Conservation (phyloP, 1,284 basidiomycete genomes). For the Amylostereum areolatum region DNA sequence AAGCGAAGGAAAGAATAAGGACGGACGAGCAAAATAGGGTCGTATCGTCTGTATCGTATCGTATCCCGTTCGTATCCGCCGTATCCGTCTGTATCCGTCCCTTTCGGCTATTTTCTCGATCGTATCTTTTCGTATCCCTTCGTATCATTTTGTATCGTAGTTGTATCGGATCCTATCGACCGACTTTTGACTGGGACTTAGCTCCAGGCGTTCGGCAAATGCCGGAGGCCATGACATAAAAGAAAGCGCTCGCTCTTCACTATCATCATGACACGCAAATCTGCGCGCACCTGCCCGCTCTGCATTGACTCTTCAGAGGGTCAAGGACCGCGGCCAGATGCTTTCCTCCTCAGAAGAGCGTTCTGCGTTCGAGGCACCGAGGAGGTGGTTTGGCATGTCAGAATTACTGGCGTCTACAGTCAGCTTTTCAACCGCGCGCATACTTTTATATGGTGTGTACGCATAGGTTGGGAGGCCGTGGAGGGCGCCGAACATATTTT, state of each 20-base stretch:
- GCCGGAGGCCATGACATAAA: conserved; percentile 1
- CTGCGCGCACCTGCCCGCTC: conserved; percentile 27
- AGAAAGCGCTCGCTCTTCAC: too few relatives aligned
- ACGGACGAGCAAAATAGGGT: too few relatives aligned
- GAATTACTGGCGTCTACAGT: conserved; percentile 8
- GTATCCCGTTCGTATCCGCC: too few relatives aligned
- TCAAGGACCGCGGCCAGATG: conserved; percentile 22
- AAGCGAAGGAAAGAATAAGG: too few relatives aligned
- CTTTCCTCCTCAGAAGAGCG: conserved; percentile 41
- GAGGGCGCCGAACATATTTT: conserved; percentile 10
- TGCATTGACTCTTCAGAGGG: conserved; percentile 22
- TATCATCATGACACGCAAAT: conserved; percentile 9
- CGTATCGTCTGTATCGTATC: too few relatives aligned
- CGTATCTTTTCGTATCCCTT: too few relatives aligned
- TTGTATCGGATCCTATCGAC: too few relatives aligned
- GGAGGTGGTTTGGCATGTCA: conserved; percentile 46
- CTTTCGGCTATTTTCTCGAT: too few relatives aligned
- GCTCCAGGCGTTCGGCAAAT: conserved; percentile 1
- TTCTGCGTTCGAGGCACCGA: conserved; percentile 29
- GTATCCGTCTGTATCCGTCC: too few relatives aligned
- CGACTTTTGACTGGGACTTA: too few relatives aligned
- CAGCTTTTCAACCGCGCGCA: conserved; percentile 10
- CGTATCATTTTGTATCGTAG: too few relatives aligned
- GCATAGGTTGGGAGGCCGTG: conserved; percentile 12
- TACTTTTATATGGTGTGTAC: not conserved